phyloP scores from a whole-genome alignment of 139 green algal species.

The Chlamydomonas schloesseri region DNA sequence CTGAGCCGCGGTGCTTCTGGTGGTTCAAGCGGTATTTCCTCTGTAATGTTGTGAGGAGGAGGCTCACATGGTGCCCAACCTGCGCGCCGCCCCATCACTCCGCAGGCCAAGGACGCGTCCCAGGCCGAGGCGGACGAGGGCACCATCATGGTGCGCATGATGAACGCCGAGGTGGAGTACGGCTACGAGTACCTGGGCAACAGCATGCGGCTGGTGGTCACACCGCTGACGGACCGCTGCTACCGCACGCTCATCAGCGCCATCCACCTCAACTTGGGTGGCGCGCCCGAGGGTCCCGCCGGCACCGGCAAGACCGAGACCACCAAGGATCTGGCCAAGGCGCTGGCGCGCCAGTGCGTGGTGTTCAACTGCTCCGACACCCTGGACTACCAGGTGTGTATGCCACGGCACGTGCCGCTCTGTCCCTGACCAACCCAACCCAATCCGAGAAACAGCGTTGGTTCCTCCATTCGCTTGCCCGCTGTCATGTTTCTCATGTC shows the following conservation, averaged over 20 bases:
- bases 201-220: slow-evolving; percentile 80
- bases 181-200: slow-evolving; percentile 85
- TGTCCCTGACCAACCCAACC: too few species aligned
- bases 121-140: slow-evolving; percentile 52
- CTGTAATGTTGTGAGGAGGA: too few species aligned
- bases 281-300: slow-evolving; percentile 78
- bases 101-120: slow-evolving; percentile 34
- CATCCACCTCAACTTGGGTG: slow-evolving; percentile 83
- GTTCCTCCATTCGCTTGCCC: too few species aligned
- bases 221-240: slow-evolving; percentile 82
- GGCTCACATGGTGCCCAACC: too few species aligned
- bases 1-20: too few species aligned
- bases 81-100: too few species aligned
- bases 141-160: slow-evolving; percentile 81
- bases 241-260: slow-evolving; percentile 85
- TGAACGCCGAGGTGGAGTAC: slow-evolving; percentile 82
- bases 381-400: slow-evolving; percentile 59
- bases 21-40: too few species aligned
- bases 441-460: too few species aligned
- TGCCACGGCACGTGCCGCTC: too few species aligned
- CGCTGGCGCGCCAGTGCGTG: slow-evolving; percentile 83
- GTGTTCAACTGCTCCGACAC: slow-evolving; percentile 89
- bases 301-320: slow-evolving; percentile 87
- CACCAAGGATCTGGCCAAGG: slow-evolving; percentile 88
- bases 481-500: too few species aligned